Base-by-base conservation (phyloP, 768 basidiomycete species). In the Boletus tylopilopsis region DNA sequence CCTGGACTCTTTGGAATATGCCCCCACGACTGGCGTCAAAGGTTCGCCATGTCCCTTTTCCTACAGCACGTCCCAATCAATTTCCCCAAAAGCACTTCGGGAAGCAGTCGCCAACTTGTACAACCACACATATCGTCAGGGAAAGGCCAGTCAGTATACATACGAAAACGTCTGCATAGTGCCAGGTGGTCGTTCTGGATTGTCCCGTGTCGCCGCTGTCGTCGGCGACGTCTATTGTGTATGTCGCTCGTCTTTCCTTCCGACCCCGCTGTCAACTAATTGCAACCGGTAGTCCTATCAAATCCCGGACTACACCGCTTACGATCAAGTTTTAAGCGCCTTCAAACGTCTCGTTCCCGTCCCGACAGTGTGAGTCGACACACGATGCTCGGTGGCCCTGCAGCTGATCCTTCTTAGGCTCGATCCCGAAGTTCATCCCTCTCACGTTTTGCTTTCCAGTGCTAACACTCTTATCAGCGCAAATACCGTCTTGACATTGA, bases 91-190 rank as follows among this genome's bases (percentile, higher is more conserved):
- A 89, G 88, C 73, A 13, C 81, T 97, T 19, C 80, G 94, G 24
- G 85, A 92, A 64, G 91, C 93, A 2, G 94, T 97, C 25, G 94
- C 94, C 11, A 72, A 87, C 53, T 67, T 94, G 43, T 97, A 97
- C 74, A 97, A 97, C 64, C 72, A 78, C 42, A 88, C 86, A 2
- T 95, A 95, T 66, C 81, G 94, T 29, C 69, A 87, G 57, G 89
- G 81, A 40, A 94, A 88, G 70, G 51, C 67, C 8, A 91, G 87
- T 56, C 77, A 94, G 57, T 97, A 96, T 66, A 94, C 91, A 1
- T 87, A 76, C 56, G 92, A 94, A 69, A 97, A 97, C 61, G 86
- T 91, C 12, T 93, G 90, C 61, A 95, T 97, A 58, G 94, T 96
- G 1, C 94, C 94, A 12, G 94, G 94, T 37, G 94, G 94, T 15